A percentile compares a stretch with the other conserved stretches of the same genome.
Evolutionary conservation across 1,284 basidiomycete species (phyloP).

Genomic region (Apiotrichum gracile): DNA sequence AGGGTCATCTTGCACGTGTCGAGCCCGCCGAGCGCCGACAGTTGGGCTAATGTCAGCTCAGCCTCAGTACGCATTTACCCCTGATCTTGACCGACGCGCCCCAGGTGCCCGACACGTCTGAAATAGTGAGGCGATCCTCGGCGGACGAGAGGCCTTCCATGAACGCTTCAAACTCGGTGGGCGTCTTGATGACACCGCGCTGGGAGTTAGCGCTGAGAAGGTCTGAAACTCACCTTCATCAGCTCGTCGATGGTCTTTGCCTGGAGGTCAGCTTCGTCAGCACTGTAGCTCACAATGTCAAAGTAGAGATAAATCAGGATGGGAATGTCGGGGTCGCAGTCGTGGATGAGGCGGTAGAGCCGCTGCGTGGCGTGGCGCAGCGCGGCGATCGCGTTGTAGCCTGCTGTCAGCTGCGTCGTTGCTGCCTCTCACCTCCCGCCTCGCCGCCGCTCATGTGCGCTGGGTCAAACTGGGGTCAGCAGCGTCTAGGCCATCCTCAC

Average conservation of each 20-base stretch:
- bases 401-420: neutral
- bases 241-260: neutral
- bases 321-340: neutral
- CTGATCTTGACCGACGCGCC: constrained; percentile 16
- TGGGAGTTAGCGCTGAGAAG: neutral
- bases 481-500: constrained; percentile 12
- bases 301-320: constrained; percentile 19
- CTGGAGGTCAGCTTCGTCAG: neutral
- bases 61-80: constrained; percentile 6
- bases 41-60: neutral
- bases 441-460: constrained; percentile 10
- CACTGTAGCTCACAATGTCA: constrained; percentile 22
- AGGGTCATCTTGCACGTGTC: constrained; percentile 14
- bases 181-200: constrained; percentile 2
- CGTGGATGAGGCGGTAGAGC: neutral
- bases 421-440: constrained; percentile 13
- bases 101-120: constrained; percentile 60
- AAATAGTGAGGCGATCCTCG: constrained; percentile 54
- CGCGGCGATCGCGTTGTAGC: neutral
- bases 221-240: neutral
- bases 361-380: constrained; percentile 1
- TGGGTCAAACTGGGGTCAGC: constrained; percentile 20
- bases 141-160: constrained; percentile 17
- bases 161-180: constrained; percentile 22
- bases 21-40: constrained; percentile 6